Evolutionary conservation across 805 yeast genomes (phyloP), one percentile per base, ranked within the genome.

Genomic region (Sungouiozyma intestinalis): DNA sequence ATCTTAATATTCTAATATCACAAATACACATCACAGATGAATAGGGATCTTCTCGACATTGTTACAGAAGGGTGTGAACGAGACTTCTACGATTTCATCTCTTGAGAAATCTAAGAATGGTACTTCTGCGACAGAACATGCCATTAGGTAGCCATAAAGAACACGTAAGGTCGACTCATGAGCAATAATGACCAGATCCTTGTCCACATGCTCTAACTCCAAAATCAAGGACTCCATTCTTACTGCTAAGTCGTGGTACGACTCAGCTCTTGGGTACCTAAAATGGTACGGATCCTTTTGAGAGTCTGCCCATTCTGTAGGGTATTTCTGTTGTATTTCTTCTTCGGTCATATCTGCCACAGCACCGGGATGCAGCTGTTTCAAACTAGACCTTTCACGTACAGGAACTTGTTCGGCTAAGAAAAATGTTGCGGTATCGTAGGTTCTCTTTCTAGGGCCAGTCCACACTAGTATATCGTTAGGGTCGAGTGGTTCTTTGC

Each of bases 171-270:
- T 82, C 1, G 94, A 77, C 54, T 90, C 97, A 59, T 92, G 97
- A 1, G 96, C 97, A 51, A 92, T 83, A 45, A 92, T 82, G 50
- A 92, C 67, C 14, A 92, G 74, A 58, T 87, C 96, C 16, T 86
- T 85, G 41, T 85, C 75, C 74, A 83, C 80, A 51, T 97, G 74
- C 62, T 92, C 99, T 78, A 92, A 81, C 62, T 92, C 97, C 58
- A 92, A 71, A 46, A 92, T 77, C 42, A 92, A 69, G 0, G 97
- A 95, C 63, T 92, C 98, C 65, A 92, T 74, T 52, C 95, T 78
- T 32, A 92, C 81, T 0, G 98, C 97, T 44, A 92, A 71, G 62
- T 92, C 99, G 63, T 92, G 98, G 58, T 87, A 92, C 40, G 94
- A 84, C 65, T 92, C 99, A 0, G 94, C 86, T 39, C 97, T 72